Base-by-base conservation (phyloP, 139 green algal genomes). In the Marvania coccoides region DNA sequence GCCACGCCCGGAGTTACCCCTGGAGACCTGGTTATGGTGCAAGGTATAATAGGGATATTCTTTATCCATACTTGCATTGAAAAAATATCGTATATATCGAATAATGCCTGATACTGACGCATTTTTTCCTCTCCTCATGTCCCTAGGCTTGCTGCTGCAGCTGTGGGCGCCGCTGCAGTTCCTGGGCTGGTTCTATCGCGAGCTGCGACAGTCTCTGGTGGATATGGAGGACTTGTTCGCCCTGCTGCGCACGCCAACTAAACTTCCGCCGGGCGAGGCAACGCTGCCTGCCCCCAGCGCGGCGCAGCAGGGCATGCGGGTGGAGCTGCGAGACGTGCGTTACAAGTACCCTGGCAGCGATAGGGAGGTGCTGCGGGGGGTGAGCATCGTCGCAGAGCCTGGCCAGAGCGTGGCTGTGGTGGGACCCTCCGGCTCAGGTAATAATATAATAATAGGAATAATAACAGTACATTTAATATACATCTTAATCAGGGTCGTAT, bases 191-290 rank as follows among this genome's bases (percentile, higher is more conserved):
- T 95, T 92, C 63, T 93, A 83, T 72, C 77, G 91, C 10, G 90
- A 98, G 77, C 76, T 97, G 47, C 72, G 91, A 6, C 80, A 88
- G 61, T 86, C 76, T 0, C 79, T 98, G 47, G 89, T 98, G 23
- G 93, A 98, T 76, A 95, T 98, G 84, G 89, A 96, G 61, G 83
- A 91, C 35, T 91, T 98, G 70, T 90, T 97, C 51, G 51, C 78
- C 3, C 88, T 98, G 63, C 81, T 98, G 26, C 63, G 59, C 28
- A 93, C 85, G 1, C 47, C 77, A 1, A 74, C 72, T 19, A 65
- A 54, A 12, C 69, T 95, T 13, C 46, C 58, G 45, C 86, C 92
- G 38, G 89, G 88, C 26, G 61, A n/a, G 23, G 23, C 37, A 12
- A 14, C 61, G 0, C 70, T 88, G 47, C 69, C 61, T 4, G 58